A percentile compares a stretch with the other conserved stretches of the same genome.
phyloP scores from a whole-genome alignment of 352 stramenopile species.

The Pythium phragmitis region DNA sequence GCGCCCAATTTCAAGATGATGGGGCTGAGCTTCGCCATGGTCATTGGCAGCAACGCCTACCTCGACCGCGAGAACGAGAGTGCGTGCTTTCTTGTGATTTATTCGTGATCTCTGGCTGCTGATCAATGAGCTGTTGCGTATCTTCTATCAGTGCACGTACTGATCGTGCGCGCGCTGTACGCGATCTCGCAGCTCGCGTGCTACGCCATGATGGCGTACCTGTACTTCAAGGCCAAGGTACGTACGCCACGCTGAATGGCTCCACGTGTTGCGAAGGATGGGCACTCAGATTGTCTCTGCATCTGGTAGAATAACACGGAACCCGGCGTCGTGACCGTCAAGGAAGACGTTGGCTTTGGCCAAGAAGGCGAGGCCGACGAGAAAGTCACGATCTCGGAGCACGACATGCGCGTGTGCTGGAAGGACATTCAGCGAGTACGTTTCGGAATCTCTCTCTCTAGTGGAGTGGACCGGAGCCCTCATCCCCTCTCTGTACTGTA shows the following conservation, averaged over 20 bases:
- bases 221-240: conserved; percentile 68
- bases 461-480: background rate
- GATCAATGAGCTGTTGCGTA: conserved; percentile 1
- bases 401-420: conserved; percentile 67
- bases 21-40: conserved; percentile 62
- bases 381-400: conserved; percentile 81
- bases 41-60: conserved; percentile 60
- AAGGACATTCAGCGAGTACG: conserved; percentile 76
- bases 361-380: conserved; percentile 70
- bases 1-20: conserved; percentile 82
- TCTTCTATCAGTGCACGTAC: conserved; percentile 44
- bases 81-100: conserved; percentile 28
- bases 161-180: conserved; percentile 55
- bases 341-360: conserved; percentile 78
- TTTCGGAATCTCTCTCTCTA: conserved; percentile 1
- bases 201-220: conserved; percentile 51
- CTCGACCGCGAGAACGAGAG: conserved; percentile 61
- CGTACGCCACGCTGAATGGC: background rate
- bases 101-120: background rate
- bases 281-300: no score
- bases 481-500: conserved; percentile 20
- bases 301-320: conserved; percentile 70
- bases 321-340: conserved; percentile 61
- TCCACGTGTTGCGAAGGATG: background rate
- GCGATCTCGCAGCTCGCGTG: conserved; percentile 64